phyloP scores from a whole-genome alignment of 2,329 filamentous ascomycete genomes.

The Aspergillus pseudoviridinutans region DNA sequence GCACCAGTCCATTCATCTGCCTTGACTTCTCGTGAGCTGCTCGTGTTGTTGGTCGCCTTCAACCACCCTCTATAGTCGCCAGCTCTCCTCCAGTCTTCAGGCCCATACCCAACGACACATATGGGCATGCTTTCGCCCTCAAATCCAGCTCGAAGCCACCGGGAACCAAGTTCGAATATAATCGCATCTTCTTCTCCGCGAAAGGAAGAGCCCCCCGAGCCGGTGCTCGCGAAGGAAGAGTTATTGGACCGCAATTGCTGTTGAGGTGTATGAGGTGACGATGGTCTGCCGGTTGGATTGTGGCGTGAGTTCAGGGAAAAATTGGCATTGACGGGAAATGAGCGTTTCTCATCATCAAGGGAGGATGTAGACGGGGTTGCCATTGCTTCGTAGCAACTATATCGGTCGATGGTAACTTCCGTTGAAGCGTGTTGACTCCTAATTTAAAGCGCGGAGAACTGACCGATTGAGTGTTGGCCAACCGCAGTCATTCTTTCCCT shows the following conservation, averaged over 20 bases:
- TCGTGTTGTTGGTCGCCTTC: slow-evolving; percentile 47
- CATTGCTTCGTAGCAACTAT: slow-evolving; percentile 13
- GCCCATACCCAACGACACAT: slow-evolving; percentile 69
- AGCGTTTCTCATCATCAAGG: slow-evolving; percentile 22
- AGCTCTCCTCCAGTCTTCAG: slow-evolving; percentile 69
- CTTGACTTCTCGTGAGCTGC: slow-evolving; percentile 20
- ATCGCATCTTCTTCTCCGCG: slow-evolving; percentile 78
- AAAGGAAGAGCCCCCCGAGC: slow-evolving; percentile 55
- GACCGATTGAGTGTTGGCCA: slow-evolving; percentile 1
- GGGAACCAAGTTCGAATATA: slow-evolving; percentile 76
- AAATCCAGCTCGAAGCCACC: slow-evolving; percentile 77
- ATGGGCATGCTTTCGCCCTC: slow-evolving; percentile 73
- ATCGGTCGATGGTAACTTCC: not conserved
- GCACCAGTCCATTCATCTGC: slow-evolving; percentile 43
- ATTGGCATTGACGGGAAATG: slow-evolving; percentile 16
- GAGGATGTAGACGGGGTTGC: slow-evolving; percentile 16
- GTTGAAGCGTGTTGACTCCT: slow-evolving; percentile 1
- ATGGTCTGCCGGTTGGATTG: slow-evolving; percentile 29
- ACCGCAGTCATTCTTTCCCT: slow-evolving; percentile 8
- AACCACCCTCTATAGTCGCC: slow-evolving; percentile 78
- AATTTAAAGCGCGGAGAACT: slow-evolving; percentile 11
- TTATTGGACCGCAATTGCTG: slow-evolving; percentile 44
- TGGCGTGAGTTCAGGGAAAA: slow-evolving; percentile 27
- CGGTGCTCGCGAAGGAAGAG: slow-evolving; percentile 52
- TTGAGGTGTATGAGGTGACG: slow-evolving; percentile 59